A percentile compares a stretch with the other conserved stretches of the same genome.
These are phyloP conservation scores for Globomyces sp. DNA, from an alignment of 371 early-diverging fungal genomes.

Conservation along the genomic window DNA sequence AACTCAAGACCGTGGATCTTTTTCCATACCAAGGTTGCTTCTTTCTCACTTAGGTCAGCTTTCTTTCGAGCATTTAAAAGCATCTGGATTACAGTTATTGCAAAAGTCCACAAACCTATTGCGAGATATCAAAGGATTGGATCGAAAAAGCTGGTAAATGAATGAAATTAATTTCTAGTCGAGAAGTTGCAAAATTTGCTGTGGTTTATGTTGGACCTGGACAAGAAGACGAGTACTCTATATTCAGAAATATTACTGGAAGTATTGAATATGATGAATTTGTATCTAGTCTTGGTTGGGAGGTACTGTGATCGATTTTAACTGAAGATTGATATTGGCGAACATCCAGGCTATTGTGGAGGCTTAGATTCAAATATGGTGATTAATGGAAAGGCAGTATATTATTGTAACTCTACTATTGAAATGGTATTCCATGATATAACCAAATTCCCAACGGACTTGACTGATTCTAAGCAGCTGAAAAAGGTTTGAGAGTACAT, in stretches of 20 bases:
- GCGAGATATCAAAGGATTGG: constrained; percentile 74
- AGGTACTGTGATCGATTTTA: constrained; percentile 18
- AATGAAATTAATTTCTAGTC: constrained; percentile 22
- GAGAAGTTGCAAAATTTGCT: constrained; percentile 87
- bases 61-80: constrained; percentile 68
- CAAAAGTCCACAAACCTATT: constrained; percentile 64
- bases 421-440: constrained; percentile 94
- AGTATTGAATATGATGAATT: constrained; percentile 73
- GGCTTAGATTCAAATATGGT: constrained; percentile 79
- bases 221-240: constrained; percentile 81
- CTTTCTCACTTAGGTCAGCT: constrained; percentile 74
- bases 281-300: constrained; percentile 76
- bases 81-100: constrained; percentile 66
- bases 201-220: constrained; percentile 88
- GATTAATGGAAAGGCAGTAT: constrained; percentile 75
- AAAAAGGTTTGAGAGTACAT: constrained; percentile 53
- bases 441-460: constrained; percentile 84
- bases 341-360: constrained; percentile 84
- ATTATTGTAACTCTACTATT: constrained; percentile 74
- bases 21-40: constrained; percentile 50
- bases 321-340: constrained; percentile 63
- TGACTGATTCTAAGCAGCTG: constrained; percentile 72
- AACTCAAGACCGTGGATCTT: no score
- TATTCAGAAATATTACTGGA: constrained; percentile 72
- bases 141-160: constrained; percentile 70